These are phyloP conservation scores for Neurospora terricola DNA, from an alignment of 495 filamentous ascomycete genomes.

Conservation along the genomic window DNA sequence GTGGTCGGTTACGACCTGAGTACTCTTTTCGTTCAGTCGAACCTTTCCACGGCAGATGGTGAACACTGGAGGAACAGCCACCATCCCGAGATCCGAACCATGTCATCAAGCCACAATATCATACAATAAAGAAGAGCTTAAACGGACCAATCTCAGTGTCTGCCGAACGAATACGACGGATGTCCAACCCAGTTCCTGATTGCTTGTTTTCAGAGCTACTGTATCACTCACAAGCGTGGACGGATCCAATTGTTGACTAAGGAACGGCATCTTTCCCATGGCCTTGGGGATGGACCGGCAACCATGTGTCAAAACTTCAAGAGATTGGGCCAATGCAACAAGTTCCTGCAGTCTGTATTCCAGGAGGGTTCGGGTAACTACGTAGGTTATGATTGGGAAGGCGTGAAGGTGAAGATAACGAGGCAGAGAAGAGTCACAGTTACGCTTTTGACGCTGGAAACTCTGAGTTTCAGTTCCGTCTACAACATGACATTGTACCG, in stretches of 20 bases:
- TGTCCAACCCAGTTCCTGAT: not conserved
- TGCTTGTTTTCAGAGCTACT: not conserved
- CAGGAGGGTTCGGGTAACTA: not conserved
- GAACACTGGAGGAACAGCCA: not conserved
- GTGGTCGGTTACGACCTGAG: not conserved
- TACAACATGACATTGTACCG: not conserved
- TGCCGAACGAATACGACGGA: not conserved
- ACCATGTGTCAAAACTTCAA: not conserved
- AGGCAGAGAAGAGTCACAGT: not conserved
- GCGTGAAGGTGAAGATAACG: not conserved
- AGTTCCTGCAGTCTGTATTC: not conserved
- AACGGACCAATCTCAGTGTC: not conserved
- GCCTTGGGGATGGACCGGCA: not conserved
- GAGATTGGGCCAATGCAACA: not conserved
- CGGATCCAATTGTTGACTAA: not conserved
- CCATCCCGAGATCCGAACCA: not conserved
- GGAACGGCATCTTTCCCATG: not conserved
- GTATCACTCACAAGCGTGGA: not conserved
- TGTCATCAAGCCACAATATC: not conserved
- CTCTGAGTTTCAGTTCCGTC: not conserved
- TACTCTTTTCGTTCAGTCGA: not conserved
- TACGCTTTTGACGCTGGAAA: not conserved
- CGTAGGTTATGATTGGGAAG: not conserved
- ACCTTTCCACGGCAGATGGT: not conserved
- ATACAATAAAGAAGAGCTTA: not conserved